These are phyloP conservation scores for Brassica nigra DNA, from an alignment of 345 rosid species.

Conservation along the genomic window DNA sequence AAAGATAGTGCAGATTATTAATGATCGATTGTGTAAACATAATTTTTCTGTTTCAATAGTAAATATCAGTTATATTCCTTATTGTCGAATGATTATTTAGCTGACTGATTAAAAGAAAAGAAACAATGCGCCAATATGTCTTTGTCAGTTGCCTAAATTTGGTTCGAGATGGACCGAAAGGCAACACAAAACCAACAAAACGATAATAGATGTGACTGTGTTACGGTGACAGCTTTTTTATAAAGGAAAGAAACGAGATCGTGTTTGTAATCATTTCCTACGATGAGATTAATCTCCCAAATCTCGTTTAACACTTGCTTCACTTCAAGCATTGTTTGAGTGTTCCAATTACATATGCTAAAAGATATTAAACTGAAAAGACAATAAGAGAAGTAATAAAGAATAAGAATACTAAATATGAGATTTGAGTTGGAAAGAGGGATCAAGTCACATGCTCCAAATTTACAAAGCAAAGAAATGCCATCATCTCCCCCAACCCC, in stretches of 20 bases:
- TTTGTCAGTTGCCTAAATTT: constrained; percentile 20
- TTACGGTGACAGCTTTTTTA: constrained; percentile 26
- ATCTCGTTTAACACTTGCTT: constrained; percentile 31
- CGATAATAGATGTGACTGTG: constrained; percentile 3
- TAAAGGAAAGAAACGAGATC: constrained; percentile 26
- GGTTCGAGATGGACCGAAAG: constrained; percentile 21
- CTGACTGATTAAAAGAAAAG: background rate
- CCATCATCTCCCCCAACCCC: constrained; percentile 40
- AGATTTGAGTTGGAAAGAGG: constrained; percentile 41
- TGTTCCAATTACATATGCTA: background rate
- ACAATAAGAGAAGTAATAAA: background rate
- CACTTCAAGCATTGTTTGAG: background rate
- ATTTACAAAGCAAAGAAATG: constrained; percentile 40
- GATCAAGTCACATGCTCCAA: constrained; percentile 43
- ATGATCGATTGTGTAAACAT: background rate
- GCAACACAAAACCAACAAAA: constrained; percentile 2
- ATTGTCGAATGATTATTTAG: background rate
- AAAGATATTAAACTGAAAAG: background rate
- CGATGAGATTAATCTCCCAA: constrained; percentile 18
- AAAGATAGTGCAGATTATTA: background rate
- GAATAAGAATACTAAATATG: constrained; percentile 15
- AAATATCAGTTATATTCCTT: background rate
- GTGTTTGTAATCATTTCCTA: constrained; percentile 38
- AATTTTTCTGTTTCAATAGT: background rate
- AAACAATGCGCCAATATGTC: constrained; percentile 8